A percentile compares a stretch with the other conserved stretches of the same genome.
Conservation (phyloP, 2,329 filamentous ascomycete genomes). For the Xylaria sp. region DNA sequence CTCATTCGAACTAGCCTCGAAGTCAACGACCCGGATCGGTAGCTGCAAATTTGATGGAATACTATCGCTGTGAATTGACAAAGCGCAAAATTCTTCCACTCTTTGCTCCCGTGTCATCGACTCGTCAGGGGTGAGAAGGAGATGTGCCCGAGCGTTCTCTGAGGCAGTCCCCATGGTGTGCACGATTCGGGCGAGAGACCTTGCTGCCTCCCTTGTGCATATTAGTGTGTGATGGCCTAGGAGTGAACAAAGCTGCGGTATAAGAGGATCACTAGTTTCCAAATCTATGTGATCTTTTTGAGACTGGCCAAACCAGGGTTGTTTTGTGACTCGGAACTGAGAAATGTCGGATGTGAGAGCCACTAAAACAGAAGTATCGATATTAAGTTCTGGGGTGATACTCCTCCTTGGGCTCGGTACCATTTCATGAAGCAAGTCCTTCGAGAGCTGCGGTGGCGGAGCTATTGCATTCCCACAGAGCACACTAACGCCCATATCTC, state of each 20-base stretch:
- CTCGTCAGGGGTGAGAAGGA: constrained; percentile 62
- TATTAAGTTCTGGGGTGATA: constrained; percentile 58
- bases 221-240: constrained; percentile 67
- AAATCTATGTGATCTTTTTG: constrained; percentile 73
- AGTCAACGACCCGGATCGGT: constrained; percentile 67
- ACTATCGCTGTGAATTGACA: constrained; percentile 52
- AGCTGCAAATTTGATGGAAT: constrained; percentile 57
- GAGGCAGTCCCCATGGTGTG: constrained; percentile 70
- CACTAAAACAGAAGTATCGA: constrained; percentile 77
- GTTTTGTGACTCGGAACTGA: constrained; percentile 57
- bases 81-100: constrained; percentile 48
- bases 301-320: constrained; percentile 63
- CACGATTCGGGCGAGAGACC: constrained; percentile 74
- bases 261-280: constrained; percentile 69
- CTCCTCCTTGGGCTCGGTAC: constrained; percentile 45
- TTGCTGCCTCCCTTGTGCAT: constrained; percentile 73
- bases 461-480: constrained; percentile 42
- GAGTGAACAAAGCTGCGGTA: constrained; percentile 71
- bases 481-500: constrained; percentile 43
- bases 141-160: constrained; percentile 67
- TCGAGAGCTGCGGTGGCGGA: constrained; percentile 39
- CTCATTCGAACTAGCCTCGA: constrained; percentile 50
- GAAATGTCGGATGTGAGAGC: constrained; percentile 80
- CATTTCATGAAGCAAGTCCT: constrained; percentile 45
- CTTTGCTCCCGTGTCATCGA: constrained; percentile 43